Evolutionary conservation across 129 eudicot species (phyloP), one percentile per base, ranked within the genome.

Genomic region (Saussurea involucrata): DNA sequence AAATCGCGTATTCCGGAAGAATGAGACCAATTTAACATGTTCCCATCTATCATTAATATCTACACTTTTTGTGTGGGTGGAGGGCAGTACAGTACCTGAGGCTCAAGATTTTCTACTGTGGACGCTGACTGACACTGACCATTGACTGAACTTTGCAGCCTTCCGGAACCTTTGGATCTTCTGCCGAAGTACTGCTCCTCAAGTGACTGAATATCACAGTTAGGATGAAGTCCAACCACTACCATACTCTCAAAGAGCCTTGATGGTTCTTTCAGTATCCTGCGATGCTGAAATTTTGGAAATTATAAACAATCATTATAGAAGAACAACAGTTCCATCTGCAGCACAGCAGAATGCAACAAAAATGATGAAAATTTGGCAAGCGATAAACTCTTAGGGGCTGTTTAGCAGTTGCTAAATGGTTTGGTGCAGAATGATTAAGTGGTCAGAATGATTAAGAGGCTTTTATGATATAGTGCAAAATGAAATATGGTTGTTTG

Each of bases 201-300:
- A 75, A 93, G 92, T 66, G 88, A 85, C 61, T 79, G 86, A 81
- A 88, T 80, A 77, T 92, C 99, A 78, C 89, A 90, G 81, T 72
- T 84, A 20, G 99, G 97, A 85, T 89, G 95, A 79, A 95, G 95
- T 70, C 99, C 99, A 75, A 95, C 96, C 81, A 95, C 94, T 63
- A 92, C 99, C 88, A 95, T 85, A 89, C 96, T 92, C 82, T 95
- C 99, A 72, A 95, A 88, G 66, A 95, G 87, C 83, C 86, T 92
- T 65, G 99, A 78, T 34, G 97, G 99, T 79, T 95, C 96, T 79
- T 85, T 92, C 83, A 86, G 79, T 69, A 87, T 85, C 82, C 88
- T 90, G 73, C 92, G 96, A 76, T 95, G 95, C 99, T 95, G 90
- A 64, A 82, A 60, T 66, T 46, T 60, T 67, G 8, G 55, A 69